phyloP scores from a whole-genome alignment of 345 rosid genomes.

The Rhodamnia rubescens region DNA sequence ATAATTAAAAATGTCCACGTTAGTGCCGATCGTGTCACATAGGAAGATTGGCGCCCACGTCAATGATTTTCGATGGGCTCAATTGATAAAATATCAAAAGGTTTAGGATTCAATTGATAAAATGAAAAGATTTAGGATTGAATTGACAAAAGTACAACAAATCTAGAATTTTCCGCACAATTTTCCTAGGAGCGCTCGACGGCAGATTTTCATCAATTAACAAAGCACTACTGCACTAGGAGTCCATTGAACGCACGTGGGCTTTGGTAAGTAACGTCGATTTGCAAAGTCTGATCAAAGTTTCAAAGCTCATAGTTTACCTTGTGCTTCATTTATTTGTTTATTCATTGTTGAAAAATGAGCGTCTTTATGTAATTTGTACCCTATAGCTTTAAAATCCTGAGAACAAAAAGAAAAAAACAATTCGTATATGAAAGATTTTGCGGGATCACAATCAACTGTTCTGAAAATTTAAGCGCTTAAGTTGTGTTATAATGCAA shows the following conservation, averaged over 20 bases:
- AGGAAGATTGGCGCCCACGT: too few relatives aligned
- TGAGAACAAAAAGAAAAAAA: background rate
- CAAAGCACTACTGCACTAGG: background rate
- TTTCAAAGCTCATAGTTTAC: background rate
- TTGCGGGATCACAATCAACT: rapidly evolving
- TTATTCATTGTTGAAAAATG: background rate
- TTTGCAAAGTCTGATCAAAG: background rate
- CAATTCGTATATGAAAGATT: background rate
- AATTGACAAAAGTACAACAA: too few relatives aligned
- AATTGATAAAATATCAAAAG: too few relatives aligned
- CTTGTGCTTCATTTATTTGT: background rate
- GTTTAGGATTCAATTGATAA: too few relatives aligned
- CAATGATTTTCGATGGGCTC: too few relatives aligned
- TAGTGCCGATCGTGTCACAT: too few relatives aligned
- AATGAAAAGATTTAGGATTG: too few relatives aligned
- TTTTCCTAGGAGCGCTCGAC: background rate
- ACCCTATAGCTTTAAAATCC: background rate
- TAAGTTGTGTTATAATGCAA: background rate
- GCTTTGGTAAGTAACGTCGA: background rate
- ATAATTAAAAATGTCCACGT: too few relatives aligned
- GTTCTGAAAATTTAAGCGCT: background rate
- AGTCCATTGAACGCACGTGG: background rate
- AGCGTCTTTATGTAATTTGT: background rate
- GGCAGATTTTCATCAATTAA: background rate
- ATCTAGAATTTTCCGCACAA: too few relatives aligned